These are phyloP conservation scores for Aspergillus calidoustus DNA, from an alignment of 2,329 filamentous ascomycete species.

Conservation along the genomic window DNA sequence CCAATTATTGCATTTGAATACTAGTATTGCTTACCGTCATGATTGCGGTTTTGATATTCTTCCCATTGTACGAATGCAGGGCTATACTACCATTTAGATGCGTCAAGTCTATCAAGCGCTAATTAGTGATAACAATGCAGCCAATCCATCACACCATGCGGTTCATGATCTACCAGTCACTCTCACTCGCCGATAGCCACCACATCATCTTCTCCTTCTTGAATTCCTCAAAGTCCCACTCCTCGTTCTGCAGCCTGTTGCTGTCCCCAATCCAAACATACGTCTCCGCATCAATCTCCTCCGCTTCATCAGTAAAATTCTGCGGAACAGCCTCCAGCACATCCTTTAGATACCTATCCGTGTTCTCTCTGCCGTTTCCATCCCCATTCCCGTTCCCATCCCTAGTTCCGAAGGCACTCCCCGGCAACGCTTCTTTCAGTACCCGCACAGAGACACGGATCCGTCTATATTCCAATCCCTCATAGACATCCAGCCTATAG, in stretches of 20 bases:
- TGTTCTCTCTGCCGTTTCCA: constrained; percentile 16
- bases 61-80: neutral
- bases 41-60: neutral
- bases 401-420: constrained; percentile 18
- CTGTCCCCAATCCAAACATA: constrained; percentile 65
- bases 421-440: constrained; percentile 34
- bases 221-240: constrained; percentile 91
- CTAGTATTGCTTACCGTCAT: neutral
- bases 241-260: constrained; percentile 65
- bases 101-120: neutral
- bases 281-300: constrained; percentile 58
- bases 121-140: neutral
- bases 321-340: constrained; percentile 55
- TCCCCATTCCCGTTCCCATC: neutral
- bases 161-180: constrained; percentile 41
- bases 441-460: constrained; percentile 52
- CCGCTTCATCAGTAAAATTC: constrained; percentile 54
- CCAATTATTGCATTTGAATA: constrained; percentile 20
- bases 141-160: neutral
- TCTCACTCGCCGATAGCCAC: constrained; percentile 58
- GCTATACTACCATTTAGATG: neutral
- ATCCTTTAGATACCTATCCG: constrained; percentile 42
- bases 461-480: constrained; percentile 74
- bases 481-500: constrained; percentile 76
- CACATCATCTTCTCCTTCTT: constrained; percentile 71